Percentiles rank a stretch among this genome's conserved stretches.
Evolutionary conservation across 2,329 filamentous ascomycete genomes (phyloP).

Genomic region (Sporothrix pallida): DNA sequence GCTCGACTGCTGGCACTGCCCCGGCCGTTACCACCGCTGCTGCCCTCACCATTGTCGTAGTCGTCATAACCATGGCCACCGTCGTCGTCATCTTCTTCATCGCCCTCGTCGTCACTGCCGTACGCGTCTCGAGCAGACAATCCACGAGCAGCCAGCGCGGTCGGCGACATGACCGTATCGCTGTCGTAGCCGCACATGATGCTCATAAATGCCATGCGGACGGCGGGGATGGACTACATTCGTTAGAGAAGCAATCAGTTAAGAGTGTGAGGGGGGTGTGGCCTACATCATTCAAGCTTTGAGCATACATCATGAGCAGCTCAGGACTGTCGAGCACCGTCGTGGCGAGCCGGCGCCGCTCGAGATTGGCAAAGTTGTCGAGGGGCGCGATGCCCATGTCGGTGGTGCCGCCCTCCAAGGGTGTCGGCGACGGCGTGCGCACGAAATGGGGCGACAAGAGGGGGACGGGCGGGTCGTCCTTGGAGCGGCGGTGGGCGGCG

Average conservation of each 20-base stretch:
- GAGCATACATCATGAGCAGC: slow-evolving; percentile 64
- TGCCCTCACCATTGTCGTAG: neutral
- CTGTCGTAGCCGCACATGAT: slow-evolving; percentile 61
- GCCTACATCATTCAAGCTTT: slow-evolving; percentile 60
- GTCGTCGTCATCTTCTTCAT: too few species aligned
- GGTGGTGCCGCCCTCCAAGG: neutral
- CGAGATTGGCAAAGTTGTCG: slow-evolving; percentile 52
- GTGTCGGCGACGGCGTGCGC: slow-evolving; percentile 6
- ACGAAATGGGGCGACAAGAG: slow-evolving; percentile 11
- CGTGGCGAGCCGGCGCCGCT: slow-evolving; percentile 57
- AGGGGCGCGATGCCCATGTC: neutral
- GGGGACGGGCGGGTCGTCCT: neutral
- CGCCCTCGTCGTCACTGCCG: too few species aligned
- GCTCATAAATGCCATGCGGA: slow-evolving; percentile 61
- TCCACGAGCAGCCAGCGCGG: neutral
- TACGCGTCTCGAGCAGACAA: too few species aligned
- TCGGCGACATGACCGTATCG: slow-evolving; percentile 34
- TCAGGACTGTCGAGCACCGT: slow-evolving; percentile 63
- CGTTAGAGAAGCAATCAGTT: neutral
- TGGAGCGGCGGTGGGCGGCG: neutral
- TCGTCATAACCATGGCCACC: too few species aligned
- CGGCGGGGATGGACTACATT: slow-evolving; percentile 59
- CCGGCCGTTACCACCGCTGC: neutral
- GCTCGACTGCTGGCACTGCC: neutral
- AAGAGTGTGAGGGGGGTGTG: neutral